Evolutionary conservation across 305 asterid species (phyloP).

Genomic region (Fraxinus baroniana): DNA sequence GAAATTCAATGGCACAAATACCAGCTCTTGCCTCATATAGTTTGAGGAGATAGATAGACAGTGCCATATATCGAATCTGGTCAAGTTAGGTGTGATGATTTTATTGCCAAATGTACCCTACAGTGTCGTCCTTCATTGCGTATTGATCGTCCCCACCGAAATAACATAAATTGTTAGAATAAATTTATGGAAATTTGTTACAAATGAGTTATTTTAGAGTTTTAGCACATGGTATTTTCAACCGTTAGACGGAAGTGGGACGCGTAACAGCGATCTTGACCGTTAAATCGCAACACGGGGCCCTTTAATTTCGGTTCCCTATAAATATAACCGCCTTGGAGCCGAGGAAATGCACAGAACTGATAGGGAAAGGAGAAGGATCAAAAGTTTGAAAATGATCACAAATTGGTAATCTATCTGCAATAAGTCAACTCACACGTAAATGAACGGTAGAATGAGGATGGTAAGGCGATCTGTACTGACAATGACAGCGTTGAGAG

Average conservation of each 20-base stretch:
- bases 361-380: neutral
- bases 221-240: neutral
- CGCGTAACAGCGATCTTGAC: neutral
- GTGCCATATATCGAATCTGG: too few relatives aligned
- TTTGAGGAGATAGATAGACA: too few relatives aligned
- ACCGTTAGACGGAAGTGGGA: neutral
- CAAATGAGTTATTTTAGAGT: neutral
- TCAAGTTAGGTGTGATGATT: too few relatives aligned
- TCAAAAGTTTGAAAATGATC: neutral
- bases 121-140: neutral
- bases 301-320: neutral
- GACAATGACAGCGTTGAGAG: slow-evolving; percentile 21
- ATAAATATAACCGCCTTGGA: neutral
- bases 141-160: neutral
- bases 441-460: slow-evolving; percentile 20
- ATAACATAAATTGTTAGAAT: neutral
- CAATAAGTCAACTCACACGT: neutral
- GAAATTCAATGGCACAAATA: too few relatives aligned
- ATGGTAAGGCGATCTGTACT: slow-evolving; percentile 33
- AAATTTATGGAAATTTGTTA: neutral
- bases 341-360: neutral
- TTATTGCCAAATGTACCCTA: neutral
- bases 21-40: too few relatives aligned
- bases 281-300: neutral
- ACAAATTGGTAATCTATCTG: neutral